Evolutionary conservation across 1,284 basidiomycete genomes (phyloP).

Genomic region (Pseudomicrostroma phylloplanum): DNA sequence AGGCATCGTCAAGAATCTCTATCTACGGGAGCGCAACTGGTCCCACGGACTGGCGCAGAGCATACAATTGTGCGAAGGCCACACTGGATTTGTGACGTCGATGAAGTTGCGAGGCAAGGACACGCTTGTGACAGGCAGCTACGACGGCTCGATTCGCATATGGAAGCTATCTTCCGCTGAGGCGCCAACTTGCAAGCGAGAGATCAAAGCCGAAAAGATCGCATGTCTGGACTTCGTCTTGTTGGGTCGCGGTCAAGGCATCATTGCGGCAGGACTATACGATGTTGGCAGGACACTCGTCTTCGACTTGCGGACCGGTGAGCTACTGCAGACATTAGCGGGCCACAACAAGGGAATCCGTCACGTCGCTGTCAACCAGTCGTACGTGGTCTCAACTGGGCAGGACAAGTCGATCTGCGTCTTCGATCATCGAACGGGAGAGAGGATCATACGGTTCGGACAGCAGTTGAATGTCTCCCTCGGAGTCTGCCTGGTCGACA

Average conservation of each 20-base stretch:
- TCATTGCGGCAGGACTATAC: constrained; percentile 84
- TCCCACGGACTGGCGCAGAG: constrained; percentile 61
- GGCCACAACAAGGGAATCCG: constrained; percentile 63
- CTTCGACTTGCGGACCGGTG: constrained; percentile 27
- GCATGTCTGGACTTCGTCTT: constrained; percentile 77
- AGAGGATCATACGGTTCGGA: constrained; percentile 80
- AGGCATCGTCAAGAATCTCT: constrained; percentile 69
- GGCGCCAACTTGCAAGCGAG: constrained; percentile 66
- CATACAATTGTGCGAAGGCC: constrained; percentile 70
- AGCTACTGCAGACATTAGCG: constrained; percentile 61
- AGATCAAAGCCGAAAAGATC: constrained; percentile 75
- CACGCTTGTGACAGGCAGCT: constrained; percentile 73
- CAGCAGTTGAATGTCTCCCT: constrained; percentile 88
- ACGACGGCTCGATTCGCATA: constrained; percentile 61
- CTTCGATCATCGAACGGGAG: constrained; percentile 64
- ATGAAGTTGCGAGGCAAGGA: constrained; percentile 63
- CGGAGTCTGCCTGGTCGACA: constrained; percentile 72
- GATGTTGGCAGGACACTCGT: constrained; percentile 63
- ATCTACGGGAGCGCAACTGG: constrained; percentile 82
- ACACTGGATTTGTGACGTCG: constrained; percentile 80
- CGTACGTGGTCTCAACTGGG: constrained; percentile 79
- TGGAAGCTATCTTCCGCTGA: constrained; percentile 53
- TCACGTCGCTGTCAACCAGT: constrained; percentile 76
- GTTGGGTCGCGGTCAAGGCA: constrained; percentile 64
- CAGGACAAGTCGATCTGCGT: constrained; percentile 82